A percentile compares a stretch with the other conserved stretches of the same genome.
These are phyloP conservation scores for Angophora floribunda DNA, from an alignment of 345 rosid genomes.

Conservation along the genomic window DNA sequence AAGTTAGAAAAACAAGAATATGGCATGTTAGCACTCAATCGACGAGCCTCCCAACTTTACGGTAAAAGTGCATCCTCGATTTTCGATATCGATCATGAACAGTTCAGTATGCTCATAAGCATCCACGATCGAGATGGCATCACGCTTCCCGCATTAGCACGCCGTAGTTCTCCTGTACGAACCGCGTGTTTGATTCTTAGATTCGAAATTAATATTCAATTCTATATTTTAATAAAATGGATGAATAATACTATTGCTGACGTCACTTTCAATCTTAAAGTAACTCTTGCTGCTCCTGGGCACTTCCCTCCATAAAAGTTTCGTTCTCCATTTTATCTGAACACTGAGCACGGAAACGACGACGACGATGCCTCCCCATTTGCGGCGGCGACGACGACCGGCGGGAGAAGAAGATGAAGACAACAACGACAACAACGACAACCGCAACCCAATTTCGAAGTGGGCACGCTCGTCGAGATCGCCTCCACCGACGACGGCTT, in stretches of 20 bases:
- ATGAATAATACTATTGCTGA: not conserved
- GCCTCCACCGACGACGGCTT: conserved; percentile 55
- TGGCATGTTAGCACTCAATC: not conserved
- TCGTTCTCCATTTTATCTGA: not conserved
- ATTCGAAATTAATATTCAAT: not conserved
- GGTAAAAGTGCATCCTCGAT: not conserved
- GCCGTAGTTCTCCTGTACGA: not conserved
- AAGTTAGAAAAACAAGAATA: not conserved
- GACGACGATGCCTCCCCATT: not conserved
- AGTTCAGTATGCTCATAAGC: not conserved
- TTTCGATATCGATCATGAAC: not conserved
- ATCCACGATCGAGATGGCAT: not conserved
- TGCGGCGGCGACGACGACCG: not conserved
- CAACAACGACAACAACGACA: not conserved
- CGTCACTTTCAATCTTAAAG: accelerated
- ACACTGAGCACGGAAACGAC: not conserved
- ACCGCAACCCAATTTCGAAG: not conserved
- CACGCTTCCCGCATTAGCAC: not conserved
- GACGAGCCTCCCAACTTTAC: not conserved
- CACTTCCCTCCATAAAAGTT: not conserved
- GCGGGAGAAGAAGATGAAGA: not conserved
- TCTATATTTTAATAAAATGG: not conserved
- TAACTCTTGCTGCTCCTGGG: not conserved
- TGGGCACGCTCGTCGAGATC: conserved; percentile 37
- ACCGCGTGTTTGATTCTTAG: not conserved